A percentile compares a stretch with the other conserved stretches of the same genome.
phyloP scores from a whole-genome alignment of 495 filamentous ascomycete species.

The Aspergillus cavernicola region DNA sequence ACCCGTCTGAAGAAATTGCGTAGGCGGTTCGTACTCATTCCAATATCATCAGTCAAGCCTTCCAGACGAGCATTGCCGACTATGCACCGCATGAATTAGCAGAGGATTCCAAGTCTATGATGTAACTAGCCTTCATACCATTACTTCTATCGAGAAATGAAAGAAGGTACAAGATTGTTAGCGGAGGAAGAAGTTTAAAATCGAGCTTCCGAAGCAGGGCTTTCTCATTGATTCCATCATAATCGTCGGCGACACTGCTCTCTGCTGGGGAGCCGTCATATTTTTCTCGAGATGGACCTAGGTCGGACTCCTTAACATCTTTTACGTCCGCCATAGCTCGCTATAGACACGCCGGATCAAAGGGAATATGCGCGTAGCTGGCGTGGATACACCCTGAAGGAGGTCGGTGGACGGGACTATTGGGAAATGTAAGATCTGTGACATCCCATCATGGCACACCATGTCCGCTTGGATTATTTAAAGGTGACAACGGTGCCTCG shows the following conservation, averaged over 20 bases:
- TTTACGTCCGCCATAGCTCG: constrained; percentile 5
- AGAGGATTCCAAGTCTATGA: constrained; percentile 12
- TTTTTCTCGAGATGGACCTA: constrained; percentile 1
- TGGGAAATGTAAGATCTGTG: neutral
- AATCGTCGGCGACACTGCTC: constrained; percentile 20
- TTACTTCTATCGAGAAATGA: constrained; percentile 76
- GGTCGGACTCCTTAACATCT: neutral
- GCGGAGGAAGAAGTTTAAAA: constrained; percentile 56
- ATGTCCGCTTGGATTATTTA: neutral
- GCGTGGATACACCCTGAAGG: neutral
- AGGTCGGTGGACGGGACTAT: neutral
- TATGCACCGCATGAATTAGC: constrained; percentile 17
- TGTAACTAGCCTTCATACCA: constrained; percentile 34
- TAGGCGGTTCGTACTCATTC: constrained; percentile 49
- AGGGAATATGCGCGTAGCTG: neutral
- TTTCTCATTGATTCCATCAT: constrained; percentile 52
- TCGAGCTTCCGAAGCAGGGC: constrained; percentile 65
- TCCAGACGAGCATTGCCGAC: constrained; percentile 58
- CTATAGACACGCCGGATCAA: neutral
- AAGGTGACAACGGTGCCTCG: neutral
- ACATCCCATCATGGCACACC: neutral
- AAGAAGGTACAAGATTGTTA: constrained; percentile 66
- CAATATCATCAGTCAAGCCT: constrained; percentile 58
- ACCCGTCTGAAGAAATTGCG: neutral
- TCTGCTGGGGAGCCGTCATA: constrained; percentile 7